Evolutionary conservation across 768 basidiomycete genomes (phyloP).

Genomic region (Dioszegia aurantiaca): DNA sequence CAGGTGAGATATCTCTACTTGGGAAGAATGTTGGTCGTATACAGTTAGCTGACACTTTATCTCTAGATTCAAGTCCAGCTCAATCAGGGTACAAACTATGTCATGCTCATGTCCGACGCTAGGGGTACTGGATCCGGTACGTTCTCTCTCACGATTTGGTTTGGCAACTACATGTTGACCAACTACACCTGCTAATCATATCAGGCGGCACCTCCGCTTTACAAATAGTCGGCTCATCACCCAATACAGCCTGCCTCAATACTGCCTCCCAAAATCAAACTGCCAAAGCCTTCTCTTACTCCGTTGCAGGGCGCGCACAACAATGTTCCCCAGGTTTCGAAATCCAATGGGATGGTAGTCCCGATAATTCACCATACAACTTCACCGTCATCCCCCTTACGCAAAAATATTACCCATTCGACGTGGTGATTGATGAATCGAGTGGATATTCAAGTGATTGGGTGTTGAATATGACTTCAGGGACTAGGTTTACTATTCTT

Average conservation of each 20-base stretch:
- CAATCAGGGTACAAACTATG: conserved; percentile 29
- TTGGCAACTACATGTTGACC: neutral
- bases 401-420: conserved; percentile 37
- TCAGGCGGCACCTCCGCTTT: conserved; percentile 42
- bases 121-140: conserved; percentile 29
- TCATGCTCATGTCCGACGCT: conserved; percentile 39
- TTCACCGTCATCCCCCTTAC: conserved; percentile 39
- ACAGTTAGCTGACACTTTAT: neutral
- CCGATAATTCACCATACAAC: conserved; percentile 37
- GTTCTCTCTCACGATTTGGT: conserved; percentile 5
- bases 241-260: conserved; percentile 29
- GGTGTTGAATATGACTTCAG: conserved; percentile 35
- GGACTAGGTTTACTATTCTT: conserved; percentile 37
- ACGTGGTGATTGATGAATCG: conserved; percentile 24
- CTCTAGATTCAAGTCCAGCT: conserved; percentile 36
- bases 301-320: conserved; percentile 26
- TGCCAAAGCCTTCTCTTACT: conserved; percentile 36
- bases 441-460: conserved; percentile 26
- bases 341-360: conserved; percentile 28
- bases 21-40: no score
- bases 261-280: conserved; percentile 27
- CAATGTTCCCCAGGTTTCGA: conserved; percentile 41
- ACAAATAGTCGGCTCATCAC: conserved; percentile 25
- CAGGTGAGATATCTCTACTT: conserved; percentile 16
- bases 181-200: neutral